Base-by-base conservation (phyloP, 169 alveolate genomes). In the Plasmodium malariae region DNA sequence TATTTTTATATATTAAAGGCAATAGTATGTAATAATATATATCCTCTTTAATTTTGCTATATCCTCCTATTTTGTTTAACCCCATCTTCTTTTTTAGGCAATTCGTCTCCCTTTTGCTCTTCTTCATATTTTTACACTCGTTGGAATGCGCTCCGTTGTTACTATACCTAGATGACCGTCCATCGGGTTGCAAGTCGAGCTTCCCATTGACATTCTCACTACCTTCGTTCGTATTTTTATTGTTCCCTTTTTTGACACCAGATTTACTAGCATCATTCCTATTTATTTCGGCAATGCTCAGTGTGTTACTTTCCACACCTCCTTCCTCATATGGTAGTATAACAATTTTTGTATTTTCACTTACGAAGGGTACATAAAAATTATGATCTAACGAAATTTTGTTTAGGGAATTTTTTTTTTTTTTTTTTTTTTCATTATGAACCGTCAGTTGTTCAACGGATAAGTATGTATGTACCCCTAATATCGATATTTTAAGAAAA, bases 1-100 rank as follows among this genome's bases (percentile, higher is more conserved):
- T 67, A 28, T 73, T 65, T 87, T 91, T 88, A 87, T 71, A 92
- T 55, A 72, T 54, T 19, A 92, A 28, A 7, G 95, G 95, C 17
- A 88, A 24, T 60, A 92, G 49, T 40, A 92, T 74, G 37, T 89
- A 85, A 67, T 76, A 88, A 40, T 87, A 80, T 49, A 92, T 92
- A 49, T 92, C 95, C 21, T 74, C 76, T 32, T 92, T 92, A 14
- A 92, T 88, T 49, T 92, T 74, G 0, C 55, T 68, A 89, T 88
- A 88, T 36, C 95, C 95, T 43, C 95, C 95, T 73, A 92, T 87
- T 67, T 92, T 87, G 12, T 74, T 88, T 12, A 92, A 37, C 12
- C 95, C 95, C 21, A 30, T 40, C 26, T 63, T 78, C 26, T 78
- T 67, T 49, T 74, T 40, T 43, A 7, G 24, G 24, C 40, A 60